Conservation (phyloP, 2,329 filamentous ascomycete genomes). For the Xylaria sp. region DNA sequence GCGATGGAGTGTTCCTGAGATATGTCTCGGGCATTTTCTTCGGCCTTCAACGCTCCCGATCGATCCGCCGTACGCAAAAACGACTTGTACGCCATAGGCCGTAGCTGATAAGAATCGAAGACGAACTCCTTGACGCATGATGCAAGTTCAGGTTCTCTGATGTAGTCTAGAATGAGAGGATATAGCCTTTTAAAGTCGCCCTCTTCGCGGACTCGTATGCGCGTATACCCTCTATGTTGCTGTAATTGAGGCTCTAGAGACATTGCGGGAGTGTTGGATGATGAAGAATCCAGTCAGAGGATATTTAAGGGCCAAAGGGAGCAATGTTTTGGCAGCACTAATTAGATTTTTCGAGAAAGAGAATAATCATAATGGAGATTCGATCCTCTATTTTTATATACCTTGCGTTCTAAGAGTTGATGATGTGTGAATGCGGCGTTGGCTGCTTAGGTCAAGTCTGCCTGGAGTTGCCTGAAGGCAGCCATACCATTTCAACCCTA, state of each 20-base stretch:
- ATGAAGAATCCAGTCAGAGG: neutral
- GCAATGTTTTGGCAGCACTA: neutral
- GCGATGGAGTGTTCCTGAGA: constrained; percentile 18
- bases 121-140: constrained; percentile 23
- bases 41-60: neutral
- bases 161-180: constrained; percentile 23
- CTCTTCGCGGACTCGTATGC: constrained; percentile 13
- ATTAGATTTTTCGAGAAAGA: neutral
- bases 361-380: neutral
- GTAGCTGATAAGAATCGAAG: constrained; percentile 7
- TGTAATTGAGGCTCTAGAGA: constrained; percentile 11
- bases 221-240: constrained; percentile 12
- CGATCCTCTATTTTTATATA: constrained; percentile 1
- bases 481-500: neutral
- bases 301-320: neutral
- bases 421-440: neutral
- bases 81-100: neutral
- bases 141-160: constrained; percentile 21
- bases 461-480: neutral
- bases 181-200: constrained; percentile 18
- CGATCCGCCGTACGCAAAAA: neutral
- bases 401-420: neutral
- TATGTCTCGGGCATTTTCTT: constrained; percentile 15
- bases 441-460: neutral
- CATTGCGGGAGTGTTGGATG: neutral